phyloP scores from a whole-genome alignment of 306 rosid species.

The Pachyrhizus erosus region DNA sequence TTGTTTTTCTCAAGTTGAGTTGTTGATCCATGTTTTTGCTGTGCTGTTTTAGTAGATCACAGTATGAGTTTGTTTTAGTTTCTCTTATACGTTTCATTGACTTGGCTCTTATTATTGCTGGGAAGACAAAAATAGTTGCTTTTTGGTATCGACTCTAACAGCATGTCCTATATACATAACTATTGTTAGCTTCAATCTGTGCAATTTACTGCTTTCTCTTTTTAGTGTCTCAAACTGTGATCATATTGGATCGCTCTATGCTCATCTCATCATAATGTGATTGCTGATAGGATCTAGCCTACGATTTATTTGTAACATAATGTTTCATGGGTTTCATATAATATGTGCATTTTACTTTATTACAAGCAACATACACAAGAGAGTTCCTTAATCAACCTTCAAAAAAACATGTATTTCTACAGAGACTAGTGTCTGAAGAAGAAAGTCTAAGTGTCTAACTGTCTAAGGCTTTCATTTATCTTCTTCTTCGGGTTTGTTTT shows the following conservation, averaged over 20 bases:
- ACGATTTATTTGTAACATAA: constrained; percentile 4
- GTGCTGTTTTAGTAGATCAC: constrained; percentile 30
- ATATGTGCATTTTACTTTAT: constrained; percentile 20
- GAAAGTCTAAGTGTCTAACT: neutral
- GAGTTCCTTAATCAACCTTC: neutral
- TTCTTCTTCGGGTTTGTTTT: constrained; percentile 22
- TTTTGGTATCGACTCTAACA: constrained; percentile 7
- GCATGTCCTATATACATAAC: constrained; percentile 11
- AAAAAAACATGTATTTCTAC: neutral
- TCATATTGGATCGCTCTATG: neutral
- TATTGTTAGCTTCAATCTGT: constrained; percentile 15
- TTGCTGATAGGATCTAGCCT: neutral
- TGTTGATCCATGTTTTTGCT: constrained; percentile 31
- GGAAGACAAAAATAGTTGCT: constrained; percentile 6
- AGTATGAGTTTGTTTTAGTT: constrained; percentile 6
- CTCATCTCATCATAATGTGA: constrained; percentile 18
- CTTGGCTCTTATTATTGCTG: neutral
- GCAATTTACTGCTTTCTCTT: constrained; percentile 15
- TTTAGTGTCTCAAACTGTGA: constrained; percentile 27
- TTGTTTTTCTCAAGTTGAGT: constrained; percentile 8
- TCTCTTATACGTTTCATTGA: neutral
- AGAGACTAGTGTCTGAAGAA: constrained; percentile 20
- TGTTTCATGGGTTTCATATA: constrained; percentile 23
- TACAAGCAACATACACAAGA: neutral
- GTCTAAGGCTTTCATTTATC: constrained; percentile 5